phyloP scores from a whole-genome alignment of 2,329 filamentous ascomycete genomes.

The Lasiodiplodia theobromae region DNA sequence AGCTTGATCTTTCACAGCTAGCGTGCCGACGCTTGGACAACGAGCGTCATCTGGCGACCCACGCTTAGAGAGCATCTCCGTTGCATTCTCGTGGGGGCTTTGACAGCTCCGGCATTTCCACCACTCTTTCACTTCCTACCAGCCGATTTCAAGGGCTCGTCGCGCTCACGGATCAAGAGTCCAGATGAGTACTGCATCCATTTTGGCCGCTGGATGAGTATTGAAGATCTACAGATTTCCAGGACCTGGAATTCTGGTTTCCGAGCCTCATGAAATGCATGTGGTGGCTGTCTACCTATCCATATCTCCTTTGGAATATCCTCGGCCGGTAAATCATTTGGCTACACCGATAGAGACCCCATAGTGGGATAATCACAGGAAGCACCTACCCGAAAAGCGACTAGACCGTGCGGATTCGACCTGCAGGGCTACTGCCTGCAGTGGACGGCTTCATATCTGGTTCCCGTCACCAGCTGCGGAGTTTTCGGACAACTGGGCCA shows the following conservation, averaged over 20 bases:
- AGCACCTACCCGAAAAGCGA: neutral
- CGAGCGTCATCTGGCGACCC: neutral
- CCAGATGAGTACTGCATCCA: neutral
- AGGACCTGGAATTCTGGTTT: neutral
- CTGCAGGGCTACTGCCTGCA: neutral
- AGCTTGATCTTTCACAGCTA: conserved; percentile 18
- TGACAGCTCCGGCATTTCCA: neutral
- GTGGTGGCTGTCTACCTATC: neutral
- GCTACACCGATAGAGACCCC: neutral
- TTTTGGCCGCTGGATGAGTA: neutral
- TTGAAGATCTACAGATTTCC: neutral
- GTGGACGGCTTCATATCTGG: neutral
- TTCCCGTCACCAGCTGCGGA: neutral
- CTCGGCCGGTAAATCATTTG: neutral
- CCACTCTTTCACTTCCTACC: neutral
- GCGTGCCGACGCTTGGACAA: neutral
- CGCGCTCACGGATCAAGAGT: neutral
- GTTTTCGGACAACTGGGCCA: neutral
- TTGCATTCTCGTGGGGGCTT: neutral
- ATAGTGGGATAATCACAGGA: neutral
- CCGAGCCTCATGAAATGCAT: neutral
- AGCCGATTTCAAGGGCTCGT: neutral
- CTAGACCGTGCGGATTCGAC: neutral
- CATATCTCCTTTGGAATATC: neutral
- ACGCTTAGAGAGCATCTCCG: neutral